Conservation (phyloP, 2,329 filamentous ascomycete species). For the Thermothelomyces thermophilus region DNA sequence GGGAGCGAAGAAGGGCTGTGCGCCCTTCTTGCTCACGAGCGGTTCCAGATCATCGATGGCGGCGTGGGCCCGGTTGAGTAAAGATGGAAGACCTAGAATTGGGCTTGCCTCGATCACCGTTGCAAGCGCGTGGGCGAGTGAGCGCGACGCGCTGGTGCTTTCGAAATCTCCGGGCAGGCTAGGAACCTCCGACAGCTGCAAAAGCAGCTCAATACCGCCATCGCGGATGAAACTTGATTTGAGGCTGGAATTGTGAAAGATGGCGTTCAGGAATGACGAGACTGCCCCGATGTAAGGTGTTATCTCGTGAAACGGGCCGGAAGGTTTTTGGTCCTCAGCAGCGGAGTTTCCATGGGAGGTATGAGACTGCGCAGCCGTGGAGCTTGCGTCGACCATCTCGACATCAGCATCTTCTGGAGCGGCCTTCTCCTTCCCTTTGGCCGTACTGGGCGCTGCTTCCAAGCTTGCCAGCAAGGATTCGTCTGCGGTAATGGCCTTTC, state of each 20-base stretch:
- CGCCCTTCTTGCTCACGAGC: constrained; percentile 49
- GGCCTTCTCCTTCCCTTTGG: constrained; percentile 37
- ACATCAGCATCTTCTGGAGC: constrained; percentile 44
- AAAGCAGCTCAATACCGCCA: constrained; percentile 73
- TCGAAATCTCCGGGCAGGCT: constrained; percentile 71
- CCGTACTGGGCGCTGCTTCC: constrained; percentile 20
- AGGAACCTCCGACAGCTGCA: constrained; percentile 77
- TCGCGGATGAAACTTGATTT: constrained; percentile 68
- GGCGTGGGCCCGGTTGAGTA: constrained; percentile 66
- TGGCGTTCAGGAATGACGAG: constrained; percentile 66
- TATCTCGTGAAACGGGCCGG: constrained; percentile 35
- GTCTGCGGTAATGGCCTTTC: constrained; percentile 53
- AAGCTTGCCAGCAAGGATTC: constrained; percentile 31
- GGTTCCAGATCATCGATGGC: constrained; percentile 62
- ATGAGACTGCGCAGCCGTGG: neutral
- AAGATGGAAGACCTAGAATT: constrained; percentile 71
- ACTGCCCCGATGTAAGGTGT: constrained; percentile 68
- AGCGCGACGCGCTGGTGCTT: constrained; percentile 59
- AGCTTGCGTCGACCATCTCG: constrained; percentile 55
- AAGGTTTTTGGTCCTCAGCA: constrained; percentile 3
- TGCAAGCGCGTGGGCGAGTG: constrained; percentile 67
- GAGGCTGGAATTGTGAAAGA: constrained; percentile 67
- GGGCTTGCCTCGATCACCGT: constrained; percentile 75
- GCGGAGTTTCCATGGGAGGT: neutral
- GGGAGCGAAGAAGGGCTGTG: constrained; percentile 62